Evolutionary conservation across 2,329 filamentous ascomycete genomes (phyloP), one percentile per base, ranked within the genome.

Genomic region (Pseudogymnoascus sp.): DNA sequence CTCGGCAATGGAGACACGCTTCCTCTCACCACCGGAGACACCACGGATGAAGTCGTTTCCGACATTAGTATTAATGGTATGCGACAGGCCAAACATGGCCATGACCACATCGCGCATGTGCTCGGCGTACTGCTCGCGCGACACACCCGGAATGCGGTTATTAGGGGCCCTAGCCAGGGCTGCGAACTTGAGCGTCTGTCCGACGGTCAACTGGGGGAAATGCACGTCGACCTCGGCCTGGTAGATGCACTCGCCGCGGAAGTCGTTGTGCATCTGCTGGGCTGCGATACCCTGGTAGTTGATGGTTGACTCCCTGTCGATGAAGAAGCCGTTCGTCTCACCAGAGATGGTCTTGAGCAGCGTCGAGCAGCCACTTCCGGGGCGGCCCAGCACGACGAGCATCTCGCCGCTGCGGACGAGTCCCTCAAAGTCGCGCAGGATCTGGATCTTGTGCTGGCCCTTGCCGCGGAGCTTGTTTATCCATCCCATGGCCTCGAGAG

Each of bases 1-100:
- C 74, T 95, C 90, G 1, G 88, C 89, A 66, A 95, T 91, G 50
- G 86, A 89, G 4, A 96, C 90, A 72, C 91, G 86, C 77, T 95
- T 93, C 63, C 87, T 80, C 73, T 90, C 87, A 38, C 88, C 87
- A 26, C 87, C 88, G 7, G 83, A 87, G 0, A 90, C 83, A 60
- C 90, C 90, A 21, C 63, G 84, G 13, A 91, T 80, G 59, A 87
- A 84, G 68, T 90, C 87, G 65, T 90, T 86, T 15, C 89, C 89
- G 8, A 93, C 87, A 67, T 85, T 87, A 10, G 88, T 91, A 65
- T 87, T 82, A 69, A 87, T 79, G 0, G 87, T 88, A 69, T 91
- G 87, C 42, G 84, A 84, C 31, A 91, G 83, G 68, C 88, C 88
- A 69, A 90, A 90, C 0, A 87, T 75, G 23, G 88, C 88, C 74